These are phyloP conservation scores for Aspergillus arachidicola DNA, from an alignment of 2,329 filamentous ascomycete species.

Conservation along the genomic window DNA sequence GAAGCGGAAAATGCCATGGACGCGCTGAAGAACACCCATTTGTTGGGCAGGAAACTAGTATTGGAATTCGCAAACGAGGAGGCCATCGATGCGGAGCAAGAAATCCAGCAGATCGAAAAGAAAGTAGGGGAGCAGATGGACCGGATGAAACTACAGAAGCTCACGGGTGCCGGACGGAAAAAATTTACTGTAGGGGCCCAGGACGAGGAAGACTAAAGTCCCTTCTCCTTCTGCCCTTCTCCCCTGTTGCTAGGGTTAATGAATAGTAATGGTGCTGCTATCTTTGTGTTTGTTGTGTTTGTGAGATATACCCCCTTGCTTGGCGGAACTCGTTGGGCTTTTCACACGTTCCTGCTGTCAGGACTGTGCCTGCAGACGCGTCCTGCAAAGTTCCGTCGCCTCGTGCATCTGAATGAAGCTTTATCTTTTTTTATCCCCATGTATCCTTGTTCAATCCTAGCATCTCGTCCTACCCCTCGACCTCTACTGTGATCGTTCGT, in stretches of 20 bases:
- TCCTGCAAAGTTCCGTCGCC: slow-evolving; percentile 28
- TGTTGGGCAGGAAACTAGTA: slow-evolving; percentile 85
- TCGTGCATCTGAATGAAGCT: slow-evolving; percentile 30
- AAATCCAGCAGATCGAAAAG: slow-evolving; percentile 95
- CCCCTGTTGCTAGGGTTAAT: slow-evolving; percentile 34
- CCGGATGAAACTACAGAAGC: slow-evolving; percentile 85
- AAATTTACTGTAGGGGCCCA: slow-evolving; percentile 81
- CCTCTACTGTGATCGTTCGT: slow-evolving; percentile 18
- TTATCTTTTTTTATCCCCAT: slow-evolving; percentile 25
- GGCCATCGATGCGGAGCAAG: slow-evolving; percentile 86
- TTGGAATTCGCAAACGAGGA: slow-evolving; percentile 91
- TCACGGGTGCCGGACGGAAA: slow-evolving; percentile 78
- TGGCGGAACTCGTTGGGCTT: slow-evolving; percentile 19
- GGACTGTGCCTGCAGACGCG: slow-evolving; percentile 32
- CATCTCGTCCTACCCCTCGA: slow-evolving; percentile 18
- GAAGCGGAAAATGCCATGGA: slow-evolving; percentile 92
- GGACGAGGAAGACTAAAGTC: slow-evolving; percentile 61
- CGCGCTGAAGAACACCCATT: slow-evolving; percentile 87
- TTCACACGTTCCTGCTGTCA: slow-evolving; percentile 41
- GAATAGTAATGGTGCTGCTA: slow-evolving; percentile 25
- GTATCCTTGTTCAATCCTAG: slow-evolving; percentile 22
- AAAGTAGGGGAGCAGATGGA: slow-evolving; percentile 90
- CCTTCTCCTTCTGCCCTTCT: slow-evolving; percentile 30
- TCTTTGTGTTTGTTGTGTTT: slow-evolving; percentile 23
- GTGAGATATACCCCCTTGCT: slow-evolving; percentile 36